These are phyloP conservation scores for Talaromyces trachyspermus DNA, from an alignment of 495 filamentous ascomycete genomes.

Conservation along the genomic window DNA sequence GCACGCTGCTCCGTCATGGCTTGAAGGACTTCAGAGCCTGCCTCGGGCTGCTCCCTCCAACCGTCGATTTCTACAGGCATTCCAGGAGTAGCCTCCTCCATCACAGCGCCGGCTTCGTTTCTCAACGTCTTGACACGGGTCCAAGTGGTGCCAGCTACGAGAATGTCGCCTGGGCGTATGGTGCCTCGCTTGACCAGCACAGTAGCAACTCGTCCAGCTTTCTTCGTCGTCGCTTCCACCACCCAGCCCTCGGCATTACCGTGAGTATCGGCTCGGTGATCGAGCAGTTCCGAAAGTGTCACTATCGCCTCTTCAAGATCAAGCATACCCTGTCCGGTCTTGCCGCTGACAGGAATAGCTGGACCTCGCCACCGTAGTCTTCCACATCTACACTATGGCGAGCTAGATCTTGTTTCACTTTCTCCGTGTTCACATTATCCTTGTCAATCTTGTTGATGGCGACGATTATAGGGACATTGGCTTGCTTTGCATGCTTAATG, in stretches of 20 bases:
- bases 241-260: conserved; percentile 89
- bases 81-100: conserved; percentile 74
- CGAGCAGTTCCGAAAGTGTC: conserved; percentile 77
- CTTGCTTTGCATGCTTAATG: conserved; percentile 85
- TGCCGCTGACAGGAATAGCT: conserved; percentile 87
- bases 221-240: conserved; percentile 86
- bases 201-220: conserved; percentile 79
- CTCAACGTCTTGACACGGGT: conserved; percentile 71
- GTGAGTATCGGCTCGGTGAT: conserved; percentile 71
- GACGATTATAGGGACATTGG: conserved; percentile 91
- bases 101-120: conserved; percentile 72
- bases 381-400: conserved; percentile 85
- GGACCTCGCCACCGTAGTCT: conserved; percentile 90
- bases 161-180: conserved; percentile 67
- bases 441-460: conserved; percentile 99
- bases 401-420: conserved; percentile 81
- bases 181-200: conserved; percentile 85
- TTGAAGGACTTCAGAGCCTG: conserved; percentile 83
- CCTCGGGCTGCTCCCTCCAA: conserved; percentile 86
- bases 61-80: conserved; percentile 88
- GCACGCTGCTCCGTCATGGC: conserved; percentile 71
- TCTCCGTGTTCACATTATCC: conserved; percentile 65
- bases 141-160: conserved; percentile 85
- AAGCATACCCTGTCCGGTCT: conserved; percentile 85
- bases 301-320: conserved; percentile 87